Conservation (phyloP, 192 early-diverging fungal species). For the Coemansia sp. region DNA sequence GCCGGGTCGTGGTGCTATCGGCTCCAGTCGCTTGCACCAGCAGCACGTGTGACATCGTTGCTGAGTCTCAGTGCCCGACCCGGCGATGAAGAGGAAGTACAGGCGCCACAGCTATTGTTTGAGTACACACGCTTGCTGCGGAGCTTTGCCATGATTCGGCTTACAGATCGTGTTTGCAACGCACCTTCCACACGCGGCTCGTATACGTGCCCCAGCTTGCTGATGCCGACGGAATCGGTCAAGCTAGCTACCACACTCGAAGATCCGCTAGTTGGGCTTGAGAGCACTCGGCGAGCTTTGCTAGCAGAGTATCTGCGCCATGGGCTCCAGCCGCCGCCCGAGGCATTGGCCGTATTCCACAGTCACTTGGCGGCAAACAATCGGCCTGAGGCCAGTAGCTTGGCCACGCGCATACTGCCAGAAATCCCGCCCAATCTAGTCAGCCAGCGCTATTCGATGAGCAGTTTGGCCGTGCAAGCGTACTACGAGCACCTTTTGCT, state of each 20-base stretch:
- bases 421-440: slow-evolving; percentile 11
- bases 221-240: background rate
- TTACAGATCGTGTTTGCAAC: background rate
- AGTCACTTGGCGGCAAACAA: slow-evolving; percentile 13
- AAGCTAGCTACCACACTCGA: background rate
- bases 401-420: slow-evolving; percentile 18
- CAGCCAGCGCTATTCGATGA: background rate
- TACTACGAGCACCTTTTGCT: slow-evolving; percentile 35
- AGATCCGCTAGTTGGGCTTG: slow-evolving; percentile 4
- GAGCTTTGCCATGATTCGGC: slow-evolving; percentile 8
- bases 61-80: background rate
- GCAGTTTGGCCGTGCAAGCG: background rate
- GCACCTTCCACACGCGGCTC: background rate
- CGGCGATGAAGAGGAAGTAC: background rate
- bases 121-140: slow-evolving; percentile 10
- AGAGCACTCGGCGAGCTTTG: slow-evolving; percentile 2
- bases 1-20: slow-evolving; percentile 26
- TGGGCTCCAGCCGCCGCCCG: slow-evolving; percentile 23
- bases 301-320: slow-evolving; percentile 22
- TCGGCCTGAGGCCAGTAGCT: background rate
- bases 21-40: slow-evolving; percentile 11
- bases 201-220: background rate
- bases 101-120: slow-evolving; percentile 1
- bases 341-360: slow-evolving; percentile 18
- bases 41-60: background rate